Percentiles rank a stretch among this genome's conserved stretches.
These are phyloP conservation scores for Trichaptum fuscoviolaceum DNA, from an alignment of 768 basidiomycete genomes.

Conservation along the genomic window DNA sequence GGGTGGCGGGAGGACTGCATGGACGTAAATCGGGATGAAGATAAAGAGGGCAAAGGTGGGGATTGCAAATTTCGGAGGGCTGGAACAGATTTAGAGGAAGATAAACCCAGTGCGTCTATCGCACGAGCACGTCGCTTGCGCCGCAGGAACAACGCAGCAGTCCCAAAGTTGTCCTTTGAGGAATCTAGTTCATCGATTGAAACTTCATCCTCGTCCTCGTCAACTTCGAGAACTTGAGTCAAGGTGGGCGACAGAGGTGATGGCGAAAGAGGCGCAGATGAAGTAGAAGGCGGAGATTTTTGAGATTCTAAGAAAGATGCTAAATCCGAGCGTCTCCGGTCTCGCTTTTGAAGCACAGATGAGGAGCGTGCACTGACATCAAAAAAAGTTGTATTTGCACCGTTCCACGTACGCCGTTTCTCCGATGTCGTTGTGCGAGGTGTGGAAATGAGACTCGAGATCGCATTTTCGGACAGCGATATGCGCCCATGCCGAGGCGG, in stretches of 20 bases:
- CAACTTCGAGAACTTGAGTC: constrained; percentile 24
- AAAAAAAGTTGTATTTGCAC: constrained; percentile 51
- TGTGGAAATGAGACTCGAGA: constrained; percentile 24
- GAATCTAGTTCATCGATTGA: constrained; percentile 16
- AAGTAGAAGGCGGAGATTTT: constrained; percentile 21
- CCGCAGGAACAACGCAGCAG: constrained; percentile 56
- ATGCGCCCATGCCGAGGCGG: constrained; percentile 35
- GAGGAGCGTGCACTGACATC: constrained; percentile 41
- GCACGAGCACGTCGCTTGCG: constrained; percentile 47
- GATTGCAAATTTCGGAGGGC: constrained; percentile 9
- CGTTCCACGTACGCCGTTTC: constrained; percentile 76
- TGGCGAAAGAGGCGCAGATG: constrained; percentile 39
- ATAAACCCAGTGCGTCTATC: constrained; percentile 42
- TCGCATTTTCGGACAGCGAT: constrained; percentile 32
- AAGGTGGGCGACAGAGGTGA: constrained; percentile 15
- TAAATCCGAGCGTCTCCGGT: constrained; percentile 54
- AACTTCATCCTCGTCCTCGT: constrained; percentile 34
- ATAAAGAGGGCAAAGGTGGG: constrained; percentile 7
- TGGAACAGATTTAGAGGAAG: constrained; percentile 19
- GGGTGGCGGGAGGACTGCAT: constrained; percentile 59
- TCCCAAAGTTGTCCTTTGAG: constrained; percentile 45
- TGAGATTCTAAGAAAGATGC: constrained; percentile 37
- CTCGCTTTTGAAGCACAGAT: constrained; percentile 37
- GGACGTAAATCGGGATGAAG: constrained; percentile 57
- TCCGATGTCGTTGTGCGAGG: constrained; percentile 21